Evolutionary conservation across 1,284 basidiomycete genomes (phyloP).

Genomic region (Malassezia arunalokei): DNA sequence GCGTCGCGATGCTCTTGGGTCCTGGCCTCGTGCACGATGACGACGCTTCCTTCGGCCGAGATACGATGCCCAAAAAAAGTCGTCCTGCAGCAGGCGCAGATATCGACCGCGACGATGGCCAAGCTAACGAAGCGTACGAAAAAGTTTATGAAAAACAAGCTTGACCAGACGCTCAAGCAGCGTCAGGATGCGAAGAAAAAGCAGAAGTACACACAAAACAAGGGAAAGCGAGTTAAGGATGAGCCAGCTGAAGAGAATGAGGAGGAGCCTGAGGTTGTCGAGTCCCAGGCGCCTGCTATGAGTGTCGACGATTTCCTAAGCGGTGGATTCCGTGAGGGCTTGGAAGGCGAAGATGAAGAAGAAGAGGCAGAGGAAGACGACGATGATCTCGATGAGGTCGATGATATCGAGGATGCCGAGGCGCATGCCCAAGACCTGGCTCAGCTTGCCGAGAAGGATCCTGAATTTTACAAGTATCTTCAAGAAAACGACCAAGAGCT

Average conservation of each 20-base stretch:
- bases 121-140: conserved; percentile 40
- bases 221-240: conserved; percentile 12
- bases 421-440: conserved; percentile 68
- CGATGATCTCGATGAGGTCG: conserved; percentile 31
- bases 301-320: conserved; percentile 42
- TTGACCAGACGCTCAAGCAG: conserved; percentile 35
- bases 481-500: conserved; percentile 88
- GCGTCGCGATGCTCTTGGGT: not conserved
- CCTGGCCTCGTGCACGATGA: not conserved
- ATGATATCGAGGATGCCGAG: conserved; percentile 27
- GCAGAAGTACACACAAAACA: conserved; percentile 21
- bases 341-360: conserved; percentile 26
- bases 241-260: conserved; percentile 15
- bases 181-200: conserved; percentile 37
- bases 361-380: conserved; percentile 22
- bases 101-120: conserved; percentile 23
- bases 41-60: not conserved
- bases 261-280: conserved; percentile 15
- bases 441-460: conserved; percentile 83
- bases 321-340: conserved; percentile 35
- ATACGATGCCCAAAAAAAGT: conserved; percentile 2
- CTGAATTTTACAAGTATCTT: conserved; percentile 95
- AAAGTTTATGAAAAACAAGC: conserved; percentile 39
- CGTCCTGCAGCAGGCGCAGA: not conserved
- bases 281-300: conserved; percentile 24